phyloP scores from a whole-genome alignment of 306 rosid species.

The Glycine soja region DNA sequence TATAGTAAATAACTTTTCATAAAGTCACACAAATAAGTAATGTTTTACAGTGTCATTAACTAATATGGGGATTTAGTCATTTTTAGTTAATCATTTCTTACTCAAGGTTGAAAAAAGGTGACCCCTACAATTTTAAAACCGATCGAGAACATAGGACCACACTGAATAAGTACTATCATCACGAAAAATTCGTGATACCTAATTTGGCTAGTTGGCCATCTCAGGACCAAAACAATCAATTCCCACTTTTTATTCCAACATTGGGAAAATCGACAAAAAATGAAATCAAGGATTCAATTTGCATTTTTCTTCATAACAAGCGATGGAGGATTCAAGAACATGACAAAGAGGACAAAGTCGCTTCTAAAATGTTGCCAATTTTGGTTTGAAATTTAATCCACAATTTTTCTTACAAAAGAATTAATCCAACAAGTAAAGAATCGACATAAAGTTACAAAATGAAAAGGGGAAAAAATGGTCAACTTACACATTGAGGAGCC shows the following conservation, averaged over 20 bases:
- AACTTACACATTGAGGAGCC: slow-evolving; percentile 43
- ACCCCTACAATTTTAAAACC: slow-evolving; percentile 6
- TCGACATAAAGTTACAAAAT: slow-evolving; percentile 43
- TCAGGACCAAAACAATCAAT: neutral
- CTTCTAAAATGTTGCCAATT: slow-evolving; percentile 35
- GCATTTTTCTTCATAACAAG: slow-evolving; percentile 7
- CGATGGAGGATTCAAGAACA: neutral
- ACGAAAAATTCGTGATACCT: slow-evolving; percentile 19
- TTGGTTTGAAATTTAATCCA: slow-evolving; percentile 45
- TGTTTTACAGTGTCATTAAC: neutral
- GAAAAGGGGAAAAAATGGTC: slow-evolving; percentile 14
- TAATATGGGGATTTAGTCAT: neutral
- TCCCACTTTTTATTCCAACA: neutral
- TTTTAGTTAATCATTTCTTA: neutral
- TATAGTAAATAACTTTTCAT: no score
- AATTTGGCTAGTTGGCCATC: no score
- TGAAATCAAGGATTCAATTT: slow-evolving; percentile 9
- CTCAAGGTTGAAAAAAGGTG: neutral
- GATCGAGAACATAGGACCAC: slow-evolving; percentile 42
- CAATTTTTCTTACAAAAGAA: slow-evolving; percentile 75
- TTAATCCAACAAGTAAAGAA: slow-evolving; percentile 59
- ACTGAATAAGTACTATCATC: neutral
- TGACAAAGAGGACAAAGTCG: slow-evolving; percentile 1
- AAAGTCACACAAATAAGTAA: neutral
- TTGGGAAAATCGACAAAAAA: neutral